A percentile compares a stretch with the other conserved stretches of the same genome.
Conservation (phyloP, 2,329 filamentous ascomycete species). For the Talaromyces islandicus region DNA sequence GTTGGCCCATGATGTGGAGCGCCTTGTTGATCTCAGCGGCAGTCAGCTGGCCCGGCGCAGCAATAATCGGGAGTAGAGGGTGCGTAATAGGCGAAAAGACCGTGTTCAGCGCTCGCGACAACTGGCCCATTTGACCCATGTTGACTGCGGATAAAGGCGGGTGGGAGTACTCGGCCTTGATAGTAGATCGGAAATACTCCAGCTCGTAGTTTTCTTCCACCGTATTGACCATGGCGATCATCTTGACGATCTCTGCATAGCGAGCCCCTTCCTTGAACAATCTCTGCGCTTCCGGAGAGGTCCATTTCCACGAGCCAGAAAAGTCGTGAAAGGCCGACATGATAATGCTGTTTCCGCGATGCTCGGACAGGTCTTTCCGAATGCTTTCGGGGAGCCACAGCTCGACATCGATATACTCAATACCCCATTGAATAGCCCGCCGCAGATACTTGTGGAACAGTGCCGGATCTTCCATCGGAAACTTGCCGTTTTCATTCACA, state of each 20-base stretch:
- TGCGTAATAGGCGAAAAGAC: slow-evolving; percentile 87
- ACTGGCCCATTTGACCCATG: slow-evolving; percentile 80
- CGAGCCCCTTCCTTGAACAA: slow-evolving; percentile 66
- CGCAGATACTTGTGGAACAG: slow-evolving; percentile 76
- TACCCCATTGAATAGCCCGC: slow-evolving; percentile 79
- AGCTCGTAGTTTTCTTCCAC: slow-evolving; percentile 85
- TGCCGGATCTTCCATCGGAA: slow-evolving; percentile 72
- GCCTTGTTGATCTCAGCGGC: slow-evolving; percentile 79
- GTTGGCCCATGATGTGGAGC: slow-evolving; percentile 69
- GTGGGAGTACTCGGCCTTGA: slow-evolving; percentile 62
- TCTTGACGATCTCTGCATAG: slow-evolving; percentile 82
- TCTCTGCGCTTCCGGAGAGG: slow-evolving; percentile 62
- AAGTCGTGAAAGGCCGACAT: slow-evolving; percentile 93
- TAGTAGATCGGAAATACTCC: slow-evolving; percentile 77
- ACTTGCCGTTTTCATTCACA: slow-evolving; percentile 73
- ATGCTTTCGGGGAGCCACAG: slow-evolving; percentile 78
- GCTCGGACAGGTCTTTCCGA: slow-evolving; percentile 59
- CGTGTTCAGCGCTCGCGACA: slow-evolving; percentile 76
- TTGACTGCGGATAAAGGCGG: slow-evolving; percentile 78
- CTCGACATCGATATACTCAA: slow-evolving; percentile 86
- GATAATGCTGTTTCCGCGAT: slow-evolving; percentile 72
- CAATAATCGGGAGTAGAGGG: slow-evolving; percentile 74
- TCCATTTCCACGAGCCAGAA: slow-evolving; percentile 78
- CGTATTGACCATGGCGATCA: slow-evolving; percentile 77
- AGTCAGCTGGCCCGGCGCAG: slow-evolving; percentile 78